These are phyloP conservation scores for Talaromyces sp. DNA, from an alignment of 2,329 filamentous ascomycete genomes.

Conservation along the genomic window DNA sequence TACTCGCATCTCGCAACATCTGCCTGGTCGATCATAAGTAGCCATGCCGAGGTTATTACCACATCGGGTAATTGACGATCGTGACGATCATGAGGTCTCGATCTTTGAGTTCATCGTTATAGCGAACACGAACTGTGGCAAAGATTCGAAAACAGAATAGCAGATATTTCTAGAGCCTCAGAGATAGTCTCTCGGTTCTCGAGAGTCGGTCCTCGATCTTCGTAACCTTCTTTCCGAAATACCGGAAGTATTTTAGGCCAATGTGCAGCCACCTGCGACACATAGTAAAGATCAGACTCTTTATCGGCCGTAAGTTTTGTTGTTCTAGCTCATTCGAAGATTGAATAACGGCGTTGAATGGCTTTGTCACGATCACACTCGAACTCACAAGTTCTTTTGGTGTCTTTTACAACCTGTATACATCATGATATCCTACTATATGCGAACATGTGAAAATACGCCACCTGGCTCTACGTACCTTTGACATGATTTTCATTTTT, in stretches of 20 bases:
- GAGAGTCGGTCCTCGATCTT: constrained; percentile 3
- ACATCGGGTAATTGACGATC: constrained; percentile 2
- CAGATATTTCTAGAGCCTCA: neutral
- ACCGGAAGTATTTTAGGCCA: neutral
- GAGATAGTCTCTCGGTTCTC: neutral
- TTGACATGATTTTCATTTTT: neutral
- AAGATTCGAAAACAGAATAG: neutral
- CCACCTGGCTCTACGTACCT: neutral
- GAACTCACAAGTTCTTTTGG: neutral
- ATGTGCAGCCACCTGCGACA: neutral
- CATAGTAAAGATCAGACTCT: neutral
- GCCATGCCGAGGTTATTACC: constrained; percentile 10
- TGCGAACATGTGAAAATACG: constrained; percentile 3
- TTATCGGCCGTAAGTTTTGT: neutral
- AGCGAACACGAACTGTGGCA: neutral
- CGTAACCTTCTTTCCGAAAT: neutral
- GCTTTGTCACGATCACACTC: neutral
- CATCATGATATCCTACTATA: neutral
- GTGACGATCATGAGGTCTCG: constrained; percentile 3
- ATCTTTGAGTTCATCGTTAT: neutral
- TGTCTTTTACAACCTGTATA: neutral
- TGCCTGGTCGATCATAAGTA: neutral
- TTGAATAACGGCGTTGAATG: neutral
- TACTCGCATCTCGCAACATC: neutral
- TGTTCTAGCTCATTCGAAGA: neutral